Evolutionary conservation across 2,329 filamentous ascomycete species (phyloP).

Genomic region (Fusarium sterilihyphosum): DNA sequence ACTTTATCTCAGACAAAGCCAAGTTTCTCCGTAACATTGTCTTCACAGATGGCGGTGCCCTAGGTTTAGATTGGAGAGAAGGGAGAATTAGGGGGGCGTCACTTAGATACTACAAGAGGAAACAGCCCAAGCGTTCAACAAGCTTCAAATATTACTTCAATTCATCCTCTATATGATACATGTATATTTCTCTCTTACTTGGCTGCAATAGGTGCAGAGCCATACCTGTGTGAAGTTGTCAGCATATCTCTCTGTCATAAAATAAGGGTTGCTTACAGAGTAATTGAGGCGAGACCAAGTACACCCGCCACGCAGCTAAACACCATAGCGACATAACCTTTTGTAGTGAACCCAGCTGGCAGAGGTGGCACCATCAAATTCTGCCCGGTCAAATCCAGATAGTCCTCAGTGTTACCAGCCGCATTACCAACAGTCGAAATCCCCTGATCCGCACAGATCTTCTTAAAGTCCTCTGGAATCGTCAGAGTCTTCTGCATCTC

Average conservation of each 20-base stretch:
- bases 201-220: not conserved
- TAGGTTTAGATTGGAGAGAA: not conserved
- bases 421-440: not conserved
- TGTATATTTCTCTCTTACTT: rapidly evolving
- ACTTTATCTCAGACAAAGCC: too few species aligned
- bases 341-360: rapidly evolving
- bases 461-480: not conserved
- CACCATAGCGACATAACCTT: not conserved
- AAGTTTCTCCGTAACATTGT: too few species aligned
- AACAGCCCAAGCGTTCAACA: rapidly evolving
- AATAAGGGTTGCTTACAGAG: not conserved
- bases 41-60: too few species aligned
- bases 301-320: not conserved
- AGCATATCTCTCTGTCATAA: not conserved
- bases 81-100: not conserved
- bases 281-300: rapidly evolving
- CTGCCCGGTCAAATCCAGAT: not conserved
- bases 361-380: not conserved
- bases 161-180: not conserved
- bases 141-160: rapidly evolving
- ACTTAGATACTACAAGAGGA: not conserved
- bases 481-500: not conserved
- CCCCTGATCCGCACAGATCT: not conserved
- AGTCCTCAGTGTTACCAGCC: not conserved
- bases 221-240: not conserved